Base-by-base conservation (phyloP, 2,329 filamentous ascomycete species). In the Dendrostoma leiphaemia region DNA sequence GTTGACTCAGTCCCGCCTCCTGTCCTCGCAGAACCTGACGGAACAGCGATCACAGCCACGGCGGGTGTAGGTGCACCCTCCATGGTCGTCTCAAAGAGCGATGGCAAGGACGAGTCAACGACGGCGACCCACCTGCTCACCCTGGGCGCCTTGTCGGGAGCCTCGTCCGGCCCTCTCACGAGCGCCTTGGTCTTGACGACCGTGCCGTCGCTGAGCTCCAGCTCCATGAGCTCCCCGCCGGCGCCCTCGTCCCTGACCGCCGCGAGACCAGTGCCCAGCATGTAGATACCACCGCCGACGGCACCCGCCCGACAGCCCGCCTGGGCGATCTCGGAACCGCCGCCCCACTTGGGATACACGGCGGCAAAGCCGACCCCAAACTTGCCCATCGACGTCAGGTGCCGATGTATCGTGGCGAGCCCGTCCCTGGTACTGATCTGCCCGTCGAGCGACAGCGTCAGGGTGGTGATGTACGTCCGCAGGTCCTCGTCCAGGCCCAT, bases 291-390 rank as follows among this genome's bases (percentile, higher is more conserved):
- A 45, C 94, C 94, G 32, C 93, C 93, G 6, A 99, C 94, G 19
- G 93, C 93, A 58, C 87, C 86, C 35, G 93, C 91, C 62, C 93
- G 88, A 68, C 94, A 97, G 4, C 86, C 90, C 23, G 96, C 91
- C 74, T 99, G 93, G 28, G 89, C 85, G 56, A 97, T 84, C 71
- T 99, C 93, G 29, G 91, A 88, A 44, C 89, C 78, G 26, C 93
- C 91, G 44, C 93, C 93, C 87, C 91, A 99, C 77, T 96, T 97
- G 21, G 92, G 88, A 61, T 96, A 83, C 12, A 99, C 84, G 44
- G 91, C 90, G 48, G 90, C 90, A 67, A 97, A 97, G 9, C 93
- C 91, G 45, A 89, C 82, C 0, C 93, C 93, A 63, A 97, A 93
- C 4, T 90, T 75, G 7, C 93, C 92, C 71, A 95, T 92, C 0